These are phyloP conservation scores for Pseudocercospora pini-densiflorae DNA, from an alignment of 2,329 filamentous ascomycete species.

Conservation along the genomic window DNA sequence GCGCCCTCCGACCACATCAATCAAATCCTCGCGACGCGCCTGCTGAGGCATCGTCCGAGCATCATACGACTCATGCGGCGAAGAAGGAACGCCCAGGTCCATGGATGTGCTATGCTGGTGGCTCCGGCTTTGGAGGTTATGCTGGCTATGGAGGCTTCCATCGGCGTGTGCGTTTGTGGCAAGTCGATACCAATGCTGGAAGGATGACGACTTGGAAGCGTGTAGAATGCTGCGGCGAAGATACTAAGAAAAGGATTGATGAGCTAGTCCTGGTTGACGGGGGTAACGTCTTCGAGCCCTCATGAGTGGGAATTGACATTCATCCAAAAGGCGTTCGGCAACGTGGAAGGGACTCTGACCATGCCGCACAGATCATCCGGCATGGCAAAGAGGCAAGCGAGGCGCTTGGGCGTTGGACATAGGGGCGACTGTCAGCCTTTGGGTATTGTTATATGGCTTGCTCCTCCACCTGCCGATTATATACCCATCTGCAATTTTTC, in stretches of 20 bases:
- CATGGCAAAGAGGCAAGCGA: conserved; percentile 9
- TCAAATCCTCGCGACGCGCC: conserved; percentile 14
- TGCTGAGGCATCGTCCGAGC: conserved; percentile 4
- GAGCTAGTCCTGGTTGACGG: conserved; percentile 66
- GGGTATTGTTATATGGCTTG: not conserved
- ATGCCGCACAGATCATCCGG: conserved; percentile 12
- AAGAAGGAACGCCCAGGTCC: conserved; percentile 48
- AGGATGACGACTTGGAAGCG: conserved; percentile 92
- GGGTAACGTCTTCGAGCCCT: conserved; percentile 54
- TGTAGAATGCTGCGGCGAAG: conserved; percentile 64
- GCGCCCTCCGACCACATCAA: conserved; percentile 62
- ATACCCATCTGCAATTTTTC: not conserved
- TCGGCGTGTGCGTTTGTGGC: conserved; percentile 84
- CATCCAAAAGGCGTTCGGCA: not conserved
- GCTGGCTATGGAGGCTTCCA: conserved; percentile 87
- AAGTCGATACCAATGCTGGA: conserved; percentile 89
- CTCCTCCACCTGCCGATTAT: conserved; percentile 17
- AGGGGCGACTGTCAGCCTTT: conserved; percentile 9
- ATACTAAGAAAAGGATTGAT: conserved; percentile 58
- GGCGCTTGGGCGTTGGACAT: conserved; percentile 13
- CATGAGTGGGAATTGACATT: conserved; percentile 8
- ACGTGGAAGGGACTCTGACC: not conserved
- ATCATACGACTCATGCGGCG: conserved; percentile 15
- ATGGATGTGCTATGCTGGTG: conserved; percentile 99
- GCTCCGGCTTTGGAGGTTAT: conserved; percentile 91